Evolutionary conservation across 495 filamentous ascomycete genomes (phyloP).

Genomic region (Penicillium psychrofluorescens): DNA sequence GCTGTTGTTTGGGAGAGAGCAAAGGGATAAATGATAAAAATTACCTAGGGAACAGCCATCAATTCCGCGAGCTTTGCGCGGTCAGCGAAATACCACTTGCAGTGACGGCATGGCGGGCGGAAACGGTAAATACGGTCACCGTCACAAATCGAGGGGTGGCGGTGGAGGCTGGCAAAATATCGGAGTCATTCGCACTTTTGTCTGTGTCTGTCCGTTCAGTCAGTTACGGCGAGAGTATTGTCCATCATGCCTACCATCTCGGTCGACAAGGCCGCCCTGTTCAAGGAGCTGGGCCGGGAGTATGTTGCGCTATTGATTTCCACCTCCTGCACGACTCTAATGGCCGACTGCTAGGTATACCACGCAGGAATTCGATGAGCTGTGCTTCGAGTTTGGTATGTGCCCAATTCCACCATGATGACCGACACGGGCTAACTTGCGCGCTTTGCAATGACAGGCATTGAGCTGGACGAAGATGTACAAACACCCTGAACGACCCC

Average conservation of each 20-base stretch:
- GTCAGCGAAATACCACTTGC: too few species aligned
- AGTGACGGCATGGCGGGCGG: too few species aligned
- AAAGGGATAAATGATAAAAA: too few species aligned
- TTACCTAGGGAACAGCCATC: too few species aligned
- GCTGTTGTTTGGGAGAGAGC: too few species aligned
- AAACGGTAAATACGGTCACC: too few species aligned
- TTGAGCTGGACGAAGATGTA: constrained; percentile 95
- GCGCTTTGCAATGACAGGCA: constrained; percentile 40
- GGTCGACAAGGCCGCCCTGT: constrained; percentile 92
- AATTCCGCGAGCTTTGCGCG: too few species aligned
- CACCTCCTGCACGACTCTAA: background rate
- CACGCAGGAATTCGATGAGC: constrained; percentile 86
- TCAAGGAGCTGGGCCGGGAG: constrained; percentile 83
- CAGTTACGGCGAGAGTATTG: constrained; percentile 3
- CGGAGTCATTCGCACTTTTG: constrained; percentile 16
- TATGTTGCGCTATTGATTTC: constrained; percentile 35
- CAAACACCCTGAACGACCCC: background rate
- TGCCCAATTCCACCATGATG: too few species aligned
- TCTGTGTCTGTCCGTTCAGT: background rate
- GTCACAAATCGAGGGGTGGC: background rate
- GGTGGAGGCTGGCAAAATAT: constrained; percentile 1
- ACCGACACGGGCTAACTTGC: too few species aligned
- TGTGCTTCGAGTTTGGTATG: constrained; percentile 95
- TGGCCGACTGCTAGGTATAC: constrained; percentile 56
- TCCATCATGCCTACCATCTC: constrained; percentile 74